Evolutionary conservation across 257 asterid genomes (phyloP).

Genomic region (Henckelia pumila): DNA sequence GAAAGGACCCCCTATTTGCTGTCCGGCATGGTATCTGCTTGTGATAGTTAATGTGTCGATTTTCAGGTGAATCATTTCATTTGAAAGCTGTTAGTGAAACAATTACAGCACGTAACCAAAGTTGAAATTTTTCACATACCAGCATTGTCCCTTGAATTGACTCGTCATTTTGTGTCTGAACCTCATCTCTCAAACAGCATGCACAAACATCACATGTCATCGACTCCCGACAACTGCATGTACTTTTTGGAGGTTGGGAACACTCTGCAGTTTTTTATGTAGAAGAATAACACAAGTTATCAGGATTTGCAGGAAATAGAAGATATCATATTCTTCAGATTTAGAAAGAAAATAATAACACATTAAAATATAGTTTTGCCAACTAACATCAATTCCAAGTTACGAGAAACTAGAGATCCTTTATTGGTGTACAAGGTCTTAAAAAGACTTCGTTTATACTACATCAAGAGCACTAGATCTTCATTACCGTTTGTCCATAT

Average conservation of each 20-base stretch:
- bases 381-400: background rate
- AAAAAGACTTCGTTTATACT: background rate
- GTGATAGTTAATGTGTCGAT: background rate
- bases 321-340: background rate
- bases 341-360: background rate
- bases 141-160: slow-evolving; percentile 48
- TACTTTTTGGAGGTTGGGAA: slow-evolving; percentile 11
- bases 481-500: slow-evolving; percentile 43
- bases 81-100: background rate
- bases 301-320: background rate
- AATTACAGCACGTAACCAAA: background rate
- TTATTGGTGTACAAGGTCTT: background rate
- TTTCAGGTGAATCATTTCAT: background rate
- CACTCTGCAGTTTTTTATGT: slow-evolving; percentile 17
- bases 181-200: slow-evolving; percentile 7
- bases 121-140: slow-evolving; percentile 40
- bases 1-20: slow-evolving; percentile 58
- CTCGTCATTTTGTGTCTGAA: slow-evolving; percentile 2
- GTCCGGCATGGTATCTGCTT: slow-evolving; percentile 65
- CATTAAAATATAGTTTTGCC: background rate
- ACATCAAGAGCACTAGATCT: background rate
- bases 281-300: slow-evolving; percentile 1
- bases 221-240: background rate
- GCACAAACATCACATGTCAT: slow-evolving; percentile 16
- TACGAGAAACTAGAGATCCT: background rate